These are phyloP conservation scores for Lecanoromycetidae sp. DNA, from an alignment of 2,329 filamentous ascomycete species.

Conservation along the genomic window DNA sequence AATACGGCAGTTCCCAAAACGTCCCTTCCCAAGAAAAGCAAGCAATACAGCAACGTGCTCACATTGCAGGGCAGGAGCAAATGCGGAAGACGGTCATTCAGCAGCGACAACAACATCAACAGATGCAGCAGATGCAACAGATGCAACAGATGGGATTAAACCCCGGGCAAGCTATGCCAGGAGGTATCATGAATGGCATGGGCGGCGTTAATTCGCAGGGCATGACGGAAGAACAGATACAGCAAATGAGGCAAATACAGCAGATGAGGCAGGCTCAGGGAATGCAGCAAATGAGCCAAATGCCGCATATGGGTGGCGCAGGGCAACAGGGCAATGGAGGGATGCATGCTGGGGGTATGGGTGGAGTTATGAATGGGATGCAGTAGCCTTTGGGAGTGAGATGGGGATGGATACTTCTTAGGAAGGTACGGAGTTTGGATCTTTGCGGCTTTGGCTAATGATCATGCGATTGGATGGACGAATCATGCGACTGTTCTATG, in stretches of 20 bases:
- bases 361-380: constrained; percentile 6
- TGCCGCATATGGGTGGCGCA: constrained; percentile 1
- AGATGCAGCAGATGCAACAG: constrained; percentile 26
- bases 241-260: constrained; percentile 4
- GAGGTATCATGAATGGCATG: constrained; percentile 10
- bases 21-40: neutral
- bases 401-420: neutral
- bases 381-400: neutral
- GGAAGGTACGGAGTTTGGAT: neutral
- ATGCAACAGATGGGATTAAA: constrained; percentile 20
- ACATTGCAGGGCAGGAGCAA: neutral
- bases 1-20: neutral
- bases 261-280: constrained; percentile 3
- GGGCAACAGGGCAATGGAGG: constrained; percentile 1
- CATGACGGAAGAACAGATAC: constrained; percentile 9
- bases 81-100: neutral
- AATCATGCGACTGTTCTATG: no score
- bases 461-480: neutral
- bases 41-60: neutral
- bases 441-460: neutral
- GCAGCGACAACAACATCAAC: constrained; percentile 28
- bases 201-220: constrained; percentile 7
- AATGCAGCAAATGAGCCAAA: neutral
- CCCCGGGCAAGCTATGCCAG: constrained; percentile 5
- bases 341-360: constrained; percentile 5